These are phyloP conservation scores for Sugiyamaella pinicola DNA, from an alignment of 1,139 yeast genomes.

Conservation along the genomic window DNA sequence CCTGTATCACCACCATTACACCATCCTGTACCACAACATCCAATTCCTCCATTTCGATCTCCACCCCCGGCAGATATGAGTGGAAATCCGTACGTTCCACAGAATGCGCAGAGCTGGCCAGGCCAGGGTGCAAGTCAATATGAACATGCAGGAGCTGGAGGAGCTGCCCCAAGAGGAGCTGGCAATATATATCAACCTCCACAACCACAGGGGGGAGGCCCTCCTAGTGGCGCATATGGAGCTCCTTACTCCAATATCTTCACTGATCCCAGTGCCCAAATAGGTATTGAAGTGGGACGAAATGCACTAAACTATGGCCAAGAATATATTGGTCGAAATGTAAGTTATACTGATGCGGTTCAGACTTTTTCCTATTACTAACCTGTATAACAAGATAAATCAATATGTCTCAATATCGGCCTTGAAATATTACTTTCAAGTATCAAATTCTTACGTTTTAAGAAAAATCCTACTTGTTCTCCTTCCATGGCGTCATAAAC, in stretches of 20 bases:
- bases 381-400: conserved; percentile 29
- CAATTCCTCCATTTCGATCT: conserved; percentile 45
- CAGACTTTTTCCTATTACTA: too few species aligned
- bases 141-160: conserved; percentile 15
- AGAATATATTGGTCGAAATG: conserved; percentile 72
- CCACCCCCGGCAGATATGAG: conserved; percentile 41
- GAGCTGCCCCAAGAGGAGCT: background rate
- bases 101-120: conserved; percentile 4
- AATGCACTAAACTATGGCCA: conserved; percentile 72
- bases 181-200: conserved; percentile 17
- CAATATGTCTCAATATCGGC: conserved; percentile 47
- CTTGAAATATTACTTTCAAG: conserved; percentile 84
- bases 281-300: conserved; percentile 90
- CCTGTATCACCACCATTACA: conserved; percentile 46
- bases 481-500: conserved; percentile 84
- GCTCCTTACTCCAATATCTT: conserved; percentile 48
- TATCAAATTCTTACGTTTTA: conserved; percentile 83
- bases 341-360: too few species aligned
- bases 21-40: conserved; percentile 52
- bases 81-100: conserved; percentile 29
- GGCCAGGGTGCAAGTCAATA: conserved; percentile 20
- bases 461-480: conserved; percentile 71
- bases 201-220: conserved; percentile 22
- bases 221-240: conserved; percentile 25
- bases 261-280: conserved; percentile 77